Evolutionary conservation across 2,329 filamentous ascomycete genomes (phyloP).

Genomic region (Penicillium fuscoglaucum): DNA sequence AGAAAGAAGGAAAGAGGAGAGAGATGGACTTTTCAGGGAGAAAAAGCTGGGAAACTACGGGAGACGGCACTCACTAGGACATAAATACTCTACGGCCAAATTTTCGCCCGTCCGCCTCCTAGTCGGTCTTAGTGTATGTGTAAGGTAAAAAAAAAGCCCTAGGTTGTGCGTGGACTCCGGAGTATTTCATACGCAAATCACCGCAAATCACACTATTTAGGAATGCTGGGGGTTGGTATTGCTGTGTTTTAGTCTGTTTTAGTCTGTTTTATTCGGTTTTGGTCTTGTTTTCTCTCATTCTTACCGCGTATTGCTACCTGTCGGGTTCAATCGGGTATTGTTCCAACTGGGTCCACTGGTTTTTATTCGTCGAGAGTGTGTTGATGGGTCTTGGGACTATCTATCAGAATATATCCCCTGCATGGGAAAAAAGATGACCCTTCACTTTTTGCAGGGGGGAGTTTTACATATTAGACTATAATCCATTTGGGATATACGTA

Average conservation of each 20-base stretch:
- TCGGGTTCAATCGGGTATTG: conserved; percentile 20
- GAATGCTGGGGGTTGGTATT: conserved; percentile 22
- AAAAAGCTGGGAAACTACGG: conserved; percentile 40
- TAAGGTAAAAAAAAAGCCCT: conserved; percentile 30
- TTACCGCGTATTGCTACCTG: conserved; percentile 14
- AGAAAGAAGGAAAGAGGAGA: conserved; percentile 27
- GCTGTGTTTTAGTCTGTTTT: conserved; percentile 6
- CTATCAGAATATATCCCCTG: conserved; percentile 10
- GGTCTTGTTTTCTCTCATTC: conserved; percentile 19
- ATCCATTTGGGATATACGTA: neutral
- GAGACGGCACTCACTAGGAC: conserved; percentile 31
- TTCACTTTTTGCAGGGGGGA: neutral
- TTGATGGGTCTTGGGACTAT: neutral
- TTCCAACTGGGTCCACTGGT: conserved; percentile 12
- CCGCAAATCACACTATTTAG: conserved; percentile 17
- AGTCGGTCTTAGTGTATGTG: conserved; percentile 33
- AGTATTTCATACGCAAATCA: conserved; percentile 23
- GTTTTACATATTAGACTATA: neutral
- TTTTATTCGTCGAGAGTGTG: neutral
- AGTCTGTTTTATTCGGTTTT: neutral
- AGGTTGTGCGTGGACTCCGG: conserved; percentile 26
- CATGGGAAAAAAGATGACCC: conserved; percentile 1
- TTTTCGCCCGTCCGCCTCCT: conserved; percentile 40
- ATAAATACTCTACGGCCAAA: conserved; percentile 43
- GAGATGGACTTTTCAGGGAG: conserved; percentile 34